Evolutionary conservation across 2,329 filamentous ascomycete species (phyloP), one percentile per base, ranked within the genome.

Genomic region (Cytospora mali): DNA sequence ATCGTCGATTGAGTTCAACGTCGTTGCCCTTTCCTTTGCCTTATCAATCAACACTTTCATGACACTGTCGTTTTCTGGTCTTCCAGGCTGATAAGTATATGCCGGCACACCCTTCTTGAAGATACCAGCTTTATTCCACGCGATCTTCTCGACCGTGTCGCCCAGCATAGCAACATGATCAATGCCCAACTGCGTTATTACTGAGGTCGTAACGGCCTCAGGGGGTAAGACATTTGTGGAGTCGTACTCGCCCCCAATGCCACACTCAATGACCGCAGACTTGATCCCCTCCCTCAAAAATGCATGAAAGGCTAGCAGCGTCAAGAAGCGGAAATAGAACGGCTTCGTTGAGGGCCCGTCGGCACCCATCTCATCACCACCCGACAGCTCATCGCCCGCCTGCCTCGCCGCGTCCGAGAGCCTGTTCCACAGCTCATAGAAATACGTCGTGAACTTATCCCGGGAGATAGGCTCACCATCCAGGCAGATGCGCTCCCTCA

Each of bases 221-320:
- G 77, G 61, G 0, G 81, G 80, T 6, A 99, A 76, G 25, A 98
- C 84, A 71, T 98, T 98, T 11, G 95, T 99, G 29, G 90, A 90
- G 72, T 98, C 94, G 71, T 93, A 93, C 76, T 97, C 92, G 55
- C 93, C 95, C 18, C 95, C 95, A 66, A 98, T 96, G 0, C 95
- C 95, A 70, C 92, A 96, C 76, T 99, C 95, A 35, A 98, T 83
- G 11, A 98, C 87, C 0, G 92, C 93, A 21, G 87, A 87, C 66
- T 88, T 82, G 0, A 97, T 88, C 1, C 89, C 88, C 73, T 95
- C 89, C 54, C 81, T 75, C 28, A 96, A 71, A 69, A 96, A 99
- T 1, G 88, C 84, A 71, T 96, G 93, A 70, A 96, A 86, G 1
- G 93, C 93, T 78, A 97, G 84, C 42, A 99, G 81, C 0, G 94